Evolutionary conservation across 108 stramenopile species (phyloP).

Genomic region (Skeletonema costatum): DNA sequence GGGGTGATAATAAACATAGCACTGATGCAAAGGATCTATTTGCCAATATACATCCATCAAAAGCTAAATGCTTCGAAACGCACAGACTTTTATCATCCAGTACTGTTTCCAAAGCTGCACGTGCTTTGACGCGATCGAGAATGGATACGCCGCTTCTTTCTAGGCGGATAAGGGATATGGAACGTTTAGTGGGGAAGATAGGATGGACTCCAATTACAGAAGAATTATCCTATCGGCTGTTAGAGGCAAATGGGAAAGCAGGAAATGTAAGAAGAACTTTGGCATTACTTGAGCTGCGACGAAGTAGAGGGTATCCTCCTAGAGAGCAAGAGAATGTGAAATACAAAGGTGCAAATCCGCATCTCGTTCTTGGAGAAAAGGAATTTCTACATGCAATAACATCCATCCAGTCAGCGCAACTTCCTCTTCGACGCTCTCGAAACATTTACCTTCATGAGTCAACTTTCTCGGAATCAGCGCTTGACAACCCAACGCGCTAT

Average conservation of each 20-base stretch:
- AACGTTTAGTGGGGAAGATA: conserved; percentile 67
- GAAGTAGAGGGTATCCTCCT: conserved; percentile 57
- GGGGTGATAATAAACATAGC: not conserved
- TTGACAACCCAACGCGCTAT: conserved; percentile 88
- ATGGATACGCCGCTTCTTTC: conserved; percentile 60
- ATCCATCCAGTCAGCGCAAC: conserved; percentile 68
- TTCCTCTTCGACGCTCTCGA: conserved; percentile 59
- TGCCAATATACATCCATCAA: conserved; percentile 29
- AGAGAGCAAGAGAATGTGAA: conserved; percentile 21
- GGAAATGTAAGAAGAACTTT: conserved; percentile 80
- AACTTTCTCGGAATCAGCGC: conserved; percentile 57
- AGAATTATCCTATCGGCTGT: conserved; percentile 64
- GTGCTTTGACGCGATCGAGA: conserved; percentile 58
- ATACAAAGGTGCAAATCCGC: conserved; percentile 9
- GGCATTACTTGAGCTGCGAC: conserved; percentile 62
- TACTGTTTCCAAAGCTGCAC: conserved; percentile 56
- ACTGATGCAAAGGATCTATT: conserved; percentile 1
- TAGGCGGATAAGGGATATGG: conserved; percentile 61
- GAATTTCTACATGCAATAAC: conserved; percentile 72
- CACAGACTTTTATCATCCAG: conserved; percentile 54
- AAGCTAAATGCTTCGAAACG: conserved; percentile 33
- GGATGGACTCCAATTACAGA: conserved; percentile 73
- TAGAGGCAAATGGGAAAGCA: conserved; percentile 86
- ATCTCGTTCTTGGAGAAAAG: conserved; percentile 19
- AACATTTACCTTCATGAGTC: conserved; percentile 70